A percentile compares a stretch with the other conserved stretches of the same genome.
These are phyloP conservation scores for Pleurostoma richardsiae DNA, from an alignment of 2,329 filamentous ascomycete genomes.

Conservation along the genomic window DNA sequence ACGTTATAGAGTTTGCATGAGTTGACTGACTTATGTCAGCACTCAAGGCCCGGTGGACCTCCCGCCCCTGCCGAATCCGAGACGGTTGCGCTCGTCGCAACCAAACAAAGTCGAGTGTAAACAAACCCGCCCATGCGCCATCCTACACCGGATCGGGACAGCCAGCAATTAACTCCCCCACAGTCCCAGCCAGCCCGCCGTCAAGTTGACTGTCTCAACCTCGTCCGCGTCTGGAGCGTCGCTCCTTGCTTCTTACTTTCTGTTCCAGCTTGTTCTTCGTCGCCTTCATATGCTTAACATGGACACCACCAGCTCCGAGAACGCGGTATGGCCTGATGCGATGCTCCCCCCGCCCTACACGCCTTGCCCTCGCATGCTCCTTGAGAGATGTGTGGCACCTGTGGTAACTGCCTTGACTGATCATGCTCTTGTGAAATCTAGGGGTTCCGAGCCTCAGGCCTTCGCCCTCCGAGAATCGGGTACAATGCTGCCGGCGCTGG, in stretches of 20 bases:
- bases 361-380: too few species aligned
- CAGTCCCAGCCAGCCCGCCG: neutral
- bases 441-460: conserved; percentile 15
- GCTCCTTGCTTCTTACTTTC: conserved; percentile 11
- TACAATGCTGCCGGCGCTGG: conserved; percentile 12
- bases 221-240: conserved; percentile 9
- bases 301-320: conserved; percentile 24
- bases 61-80: too few species aligned
- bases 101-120: neutral
- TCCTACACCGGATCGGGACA: neutral
- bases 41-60: too few species aligned
- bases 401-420: neutral
- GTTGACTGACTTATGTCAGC: too few species aligned
- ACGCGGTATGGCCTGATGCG: conserved; percentile 19
- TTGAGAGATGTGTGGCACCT: too few species aligned
- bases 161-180: neutral
- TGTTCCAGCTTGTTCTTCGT: conserved; percentile 9
- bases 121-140: neutral
- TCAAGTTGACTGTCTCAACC: conserved; percentile 11
- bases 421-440: conserved; percentile 1
- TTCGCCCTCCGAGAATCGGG: conserved; percentile 11
- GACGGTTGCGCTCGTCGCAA: neutral
- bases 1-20: too few species aligned
- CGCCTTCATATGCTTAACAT: conserved; percentile 20
- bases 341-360: too few species aligned